Base-by-base conservation (phyloP, 768 basidiomycete species). In the Gloeophyllum trabeum region DNA sequence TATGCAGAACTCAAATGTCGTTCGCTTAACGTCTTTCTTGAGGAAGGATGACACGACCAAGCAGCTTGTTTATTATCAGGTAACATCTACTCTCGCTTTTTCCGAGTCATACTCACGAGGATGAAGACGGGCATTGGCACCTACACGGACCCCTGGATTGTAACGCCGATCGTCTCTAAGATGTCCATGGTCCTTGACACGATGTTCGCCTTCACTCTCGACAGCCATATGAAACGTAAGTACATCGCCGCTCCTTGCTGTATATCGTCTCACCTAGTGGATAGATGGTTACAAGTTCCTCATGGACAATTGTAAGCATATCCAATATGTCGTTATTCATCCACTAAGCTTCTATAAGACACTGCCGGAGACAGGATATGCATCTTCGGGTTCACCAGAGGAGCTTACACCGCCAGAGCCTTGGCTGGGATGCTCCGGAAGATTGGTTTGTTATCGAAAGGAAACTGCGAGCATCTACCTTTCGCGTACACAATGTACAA, bases 321-420 rank as follows among this genome's bases (percentile, higher is more conserved):
- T 5, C 4, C 35, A 23, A 24, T 6, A 21, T 24, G 18, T 20
- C 10, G 12, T 5, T n/a, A 30, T 20, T 39, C 41, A 24, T 41
- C 19, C 34, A 16, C 6, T 35, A 13, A 16, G 20, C 24, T 14
- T 16, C 19, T 18, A 16, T 16, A 35, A 71, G 70, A 73, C 47
- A 57, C 58, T 23, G 54, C 56, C 4, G 69, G 68, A 1, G 76
- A 79, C 56, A 66, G 64, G 39, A 74, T 81, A 39, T 79, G 66
- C 52, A 69, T 81, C 41, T 79, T 79, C 48, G 78, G 79, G 1
- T 81, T 81, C 54, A 76, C 75, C n/a, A 61, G 79, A 24, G 76
- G 77, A 10, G 70, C 74, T 13, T 76, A 74, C 52, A 73, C 73
- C 1, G 73, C 75, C 2, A 60, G 64, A 19, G 57, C 58, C 42